Evolutionary conservation across 2,329 filamentous ascomycete genomes (phyloP), one percentile per base, ranked within the genome.

Genomic region (Epichloe uncinata): DNA sequence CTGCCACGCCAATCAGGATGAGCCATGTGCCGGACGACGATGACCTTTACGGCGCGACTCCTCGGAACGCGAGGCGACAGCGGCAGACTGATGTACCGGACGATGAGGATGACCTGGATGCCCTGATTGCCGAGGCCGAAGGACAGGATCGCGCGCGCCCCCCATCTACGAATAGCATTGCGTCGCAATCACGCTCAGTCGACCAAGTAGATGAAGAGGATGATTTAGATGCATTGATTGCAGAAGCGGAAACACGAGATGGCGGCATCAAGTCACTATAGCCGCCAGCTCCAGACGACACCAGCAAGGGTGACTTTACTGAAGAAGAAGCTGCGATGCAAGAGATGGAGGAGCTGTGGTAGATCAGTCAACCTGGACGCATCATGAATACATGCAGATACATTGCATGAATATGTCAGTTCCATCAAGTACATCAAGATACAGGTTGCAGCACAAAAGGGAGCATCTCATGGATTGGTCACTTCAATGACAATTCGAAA

Each of bases 261-360:
- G 11, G 26, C 38, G 38, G 40, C 7, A 37, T 47, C 43, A 41
- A 15, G 5, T 36, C 20, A 3, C 43, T 8, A 46, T 33, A n/a
- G 15, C 34, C 13, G n/a, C 5, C 46, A 15, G 26, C 56, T 63
- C 4, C 43, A 35, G 48, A 12, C 7, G 15, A 33, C n/a, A 12
- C 34, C 9, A 15, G 13, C 2, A 16, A 42, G 1, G 62, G 73
- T 36, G 64, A 70, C 22, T 81, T 77, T 61, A 75, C 72, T 1
- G 81, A 82, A 49, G 81, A 84, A 13, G 79, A 84, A 64, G 82
- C 80, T 52, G 81, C 77, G 1, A 82, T 88, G 79, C 78, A 75
- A 37, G 79, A 79, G 55, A 77, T 80, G 74, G 75, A 76, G 40
- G 75, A 71, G 0, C 54, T 77, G 22, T 79, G 73, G 48, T 50